Evolutionary conservation across 495 filamentous ascomycete genomes (phyloP).

Genomic region (Penicillium argentinense): DNA sequence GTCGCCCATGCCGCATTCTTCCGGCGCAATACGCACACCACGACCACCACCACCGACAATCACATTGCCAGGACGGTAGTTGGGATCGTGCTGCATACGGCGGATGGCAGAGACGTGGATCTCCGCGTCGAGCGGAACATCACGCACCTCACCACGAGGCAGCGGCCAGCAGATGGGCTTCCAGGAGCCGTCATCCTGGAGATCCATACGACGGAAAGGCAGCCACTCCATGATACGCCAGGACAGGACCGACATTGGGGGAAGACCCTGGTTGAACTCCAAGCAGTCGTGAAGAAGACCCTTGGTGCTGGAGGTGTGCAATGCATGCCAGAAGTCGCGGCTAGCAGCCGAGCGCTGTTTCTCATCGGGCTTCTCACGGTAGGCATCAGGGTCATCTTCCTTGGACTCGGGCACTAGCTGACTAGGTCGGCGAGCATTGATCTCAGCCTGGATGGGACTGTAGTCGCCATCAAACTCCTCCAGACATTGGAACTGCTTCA

Average conservation of each 20-base stretch:
- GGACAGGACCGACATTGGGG: slow-evolving; percentile 56
- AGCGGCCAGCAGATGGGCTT: slow-evolving; percentile 79
- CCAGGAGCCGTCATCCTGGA: slow-evolving; percentile 73
- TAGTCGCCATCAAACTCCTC: slow-evolving; percentile 47
- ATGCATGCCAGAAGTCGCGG: slow-evolving; percentile 51
- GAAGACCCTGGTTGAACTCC: slow-evolving; percentile 62
- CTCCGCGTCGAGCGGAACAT: slow-evolving; percentile 69
- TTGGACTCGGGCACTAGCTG: slow-evolving; percentile 19
- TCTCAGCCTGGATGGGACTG: slow-evolving; percentile 45
- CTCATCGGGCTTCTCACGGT: slow-evolving; percentile 20
- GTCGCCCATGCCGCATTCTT: slow-evolving; percentile 64
- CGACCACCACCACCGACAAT: slow-evolving; percentile 79
- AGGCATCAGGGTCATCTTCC: slow-evolving; percentile 15
- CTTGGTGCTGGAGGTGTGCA: slow-evolving; percentile 57
- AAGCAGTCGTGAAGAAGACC: slow-evolving; percentile 77
- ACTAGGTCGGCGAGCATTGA: slow-evolving; percentile 27
- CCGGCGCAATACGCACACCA: slow-evolving; percentile 61
- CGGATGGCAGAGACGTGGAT: slow-evolving; percentile 74
- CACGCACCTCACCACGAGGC: slow-evolving; percentile 76
- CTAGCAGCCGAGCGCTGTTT: slow-evolving; percentile 35
- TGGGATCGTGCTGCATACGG: slow-evolving; percentile 63
- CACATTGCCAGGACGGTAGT: slow-evolving; percentile 78
- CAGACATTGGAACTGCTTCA: slow-evolving; percentile 64
- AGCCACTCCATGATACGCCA: slow-evolving; percentile 88
- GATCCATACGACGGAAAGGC: slow-evolving; percentile 81